These are phyloP conservation scores for Pseudomonodictys pantanalensis DNA, from an alignment of 495 filamentous ascomycete genomes.

Conservation along the genomic window DNA sequence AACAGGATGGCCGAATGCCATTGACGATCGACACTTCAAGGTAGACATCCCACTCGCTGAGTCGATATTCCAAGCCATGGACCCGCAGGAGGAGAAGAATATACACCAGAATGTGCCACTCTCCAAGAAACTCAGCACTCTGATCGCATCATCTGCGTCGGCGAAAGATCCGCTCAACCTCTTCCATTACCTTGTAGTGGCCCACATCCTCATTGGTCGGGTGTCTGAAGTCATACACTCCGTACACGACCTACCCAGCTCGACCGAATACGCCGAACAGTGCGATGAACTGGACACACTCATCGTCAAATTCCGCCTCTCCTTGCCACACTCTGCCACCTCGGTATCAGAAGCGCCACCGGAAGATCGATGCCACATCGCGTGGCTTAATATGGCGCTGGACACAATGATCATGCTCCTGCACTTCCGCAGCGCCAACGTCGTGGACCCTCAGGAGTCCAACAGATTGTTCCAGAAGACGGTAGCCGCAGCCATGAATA, in stretches of 20 bases:
- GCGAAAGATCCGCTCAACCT: slow-evolving; percentile 2
- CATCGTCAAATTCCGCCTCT: slow-evolving; percentile 24
- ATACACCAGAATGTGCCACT: slow-evolving; percentile 1
- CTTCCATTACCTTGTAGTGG: slow-evolving; percentile 23
- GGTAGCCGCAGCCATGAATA: slow-evolving; percentile 20
- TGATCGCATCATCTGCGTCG: not conserved
- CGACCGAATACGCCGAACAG: slow-evolving; percentile 6
- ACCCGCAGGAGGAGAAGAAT: not conserved
- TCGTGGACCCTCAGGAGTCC: not conserved
- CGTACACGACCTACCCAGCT: slow-evolving; percentile 7
- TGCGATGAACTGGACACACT: slow-evolving; percentile 9
- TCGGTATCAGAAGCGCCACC: slow-evolving; percentile 11
- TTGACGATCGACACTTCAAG: slow-evolving; percentile 24
- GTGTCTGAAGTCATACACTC: slow-evolving; percentile 20
- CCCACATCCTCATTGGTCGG: slow-evolving; percentile 23
- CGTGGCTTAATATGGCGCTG: slow-evolving; percentile 18
- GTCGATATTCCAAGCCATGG: slow-evolving; percentile 13
- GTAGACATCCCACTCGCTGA: slow-evolving; percentile 18
- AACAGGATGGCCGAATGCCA: slow-evolving; percentile 18
- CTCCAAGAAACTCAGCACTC: slow-evolving; percentile 10
- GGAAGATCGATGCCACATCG: slow-evolving; percentile 5
- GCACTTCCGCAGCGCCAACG: slow-evolving; percentile 10
- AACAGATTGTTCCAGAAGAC: not conserved
- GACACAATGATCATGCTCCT: slow-evolving; percentile 22
- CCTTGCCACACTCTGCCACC: slow-evolving; percentile 15